Evolutionary conservation across 1,284 basidiomycete species (phyloP).

Genomic region (Porogramme epimiltina): DNA sequence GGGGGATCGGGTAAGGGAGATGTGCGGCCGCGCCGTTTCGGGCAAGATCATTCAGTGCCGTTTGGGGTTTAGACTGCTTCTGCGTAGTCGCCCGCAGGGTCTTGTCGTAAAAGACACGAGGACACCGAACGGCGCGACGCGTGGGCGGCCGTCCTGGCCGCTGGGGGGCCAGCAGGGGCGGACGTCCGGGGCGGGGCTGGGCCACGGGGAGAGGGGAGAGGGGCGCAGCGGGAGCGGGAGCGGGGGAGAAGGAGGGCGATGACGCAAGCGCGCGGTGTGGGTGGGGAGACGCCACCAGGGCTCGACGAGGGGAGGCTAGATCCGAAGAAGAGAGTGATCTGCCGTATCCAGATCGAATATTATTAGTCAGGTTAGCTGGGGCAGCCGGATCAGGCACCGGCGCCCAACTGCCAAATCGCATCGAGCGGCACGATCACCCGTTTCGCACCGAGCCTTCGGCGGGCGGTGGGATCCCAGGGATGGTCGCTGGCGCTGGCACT

Average conservation of each 20-base stretch:
- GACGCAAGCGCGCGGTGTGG: conserved; percentile 6
- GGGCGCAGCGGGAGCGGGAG: background rate
- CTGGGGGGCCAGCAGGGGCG: background rate
- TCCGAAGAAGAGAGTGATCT: conserved; percentile 24
- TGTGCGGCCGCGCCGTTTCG: conserved; percentile 14
- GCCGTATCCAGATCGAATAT: conserved; percentile 25
- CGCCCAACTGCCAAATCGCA: conserved; percentile 22
- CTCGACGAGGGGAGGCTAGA: conserved; percentile 16
- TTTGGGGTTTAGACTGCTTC: conserved; percentile 22
- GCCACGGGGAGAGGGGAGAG: no score
- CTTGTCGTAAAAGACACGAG: conserved; percentile 14
- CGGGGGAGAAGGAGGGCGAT: background rate
- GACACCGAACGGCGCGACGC: conserved; percentile 4
- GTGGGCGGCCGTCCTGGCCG: background rate
- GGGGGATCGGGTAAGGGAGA: conserved; percentile 16
- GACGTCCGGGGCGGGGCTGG: no score
- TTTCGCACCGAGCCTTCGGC: no score
- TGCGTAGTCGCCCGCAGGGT: conserved; percentile 14
- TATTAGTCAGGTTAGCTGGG: conserved; percentile 18
- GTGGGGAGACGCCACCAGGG: conserved; percentile 1
- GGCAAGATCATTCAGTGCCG: conserved; percentile 21
- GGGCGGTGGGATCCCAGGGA: no score
- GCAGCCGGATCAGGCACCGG: conserved; percentile 20
- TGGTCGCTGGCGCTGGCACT: no score
- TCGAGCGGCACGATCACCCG: conserved; percentile 12